A percentile compares a stretch with the other conserved stretches of the same genome.
These are phyloP conservation scores for Globisporangium iwayamae DNA, from an alignment of 352 stramenopile genomes.

Conservation along the genomic window DNA sequence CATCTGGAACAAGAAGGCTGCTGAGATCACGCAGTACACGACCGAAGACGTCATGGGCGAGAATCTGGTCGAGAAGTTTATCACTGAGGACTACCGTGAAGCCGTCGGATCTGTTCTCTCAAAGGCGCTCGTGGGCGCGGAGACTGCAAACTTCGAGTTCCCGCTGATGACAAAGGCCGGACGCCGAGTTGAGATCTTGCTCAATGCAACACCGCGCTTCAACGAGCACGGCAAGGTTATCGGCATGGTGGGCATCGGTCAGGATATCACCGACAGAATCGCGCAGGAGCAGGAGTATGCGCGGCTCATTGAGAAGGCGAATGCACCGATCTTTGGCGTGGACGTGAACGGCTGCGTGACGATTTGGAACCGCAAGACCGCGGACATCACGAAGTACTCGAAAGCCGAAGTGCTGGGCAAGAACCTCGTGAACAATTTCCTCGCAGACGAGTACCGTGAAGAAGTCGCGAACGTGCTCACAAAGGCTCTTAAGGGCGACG, in stretches of 20 bases:
- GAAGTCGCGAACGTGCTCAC: conserved; percentile 64
- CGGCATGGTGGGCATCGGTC: not conserved
- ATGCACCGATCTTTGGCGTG: conserved; percentile 77
- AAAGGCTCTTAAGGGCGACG: conserved; percentile 60
- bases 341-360: conserved; percentile 21
- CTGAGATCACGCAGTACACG: not conserved
- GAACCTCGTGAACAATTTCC: conserved; percentile 87
- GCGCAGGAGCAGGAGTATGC: not conserved
- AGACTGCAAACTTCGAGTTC: conserved; percentile 64
- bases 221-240: not conserved
- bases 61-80: not conserved
- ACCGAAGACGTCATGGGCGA: not conserved
- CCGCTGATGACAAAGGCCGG: conserved; percentile 74
- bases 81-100: not conserved
- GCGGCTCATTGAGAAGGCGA: conserved; percentile 54
- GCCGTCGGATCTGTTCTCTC: not conserved
- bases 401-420: conserved; percentile 71
- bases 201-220: conserved; percentile 61
- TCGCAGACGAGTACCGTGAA: conserved; percentile 69
- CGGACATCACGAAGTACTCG: conserved; percentile 86
- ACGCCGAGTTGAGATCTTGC: conserved; percentile 82
- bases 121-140: not conserved
- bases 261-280: not conserved
- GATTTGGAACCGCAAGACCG: conserved; percentile 83
- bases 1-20: conserved; percentile 38